These are phyloP conservation scores for Zygnema cylindricum DNA, from an alignment of 139 green algal species.

Conservation along the genomic window DNA sequence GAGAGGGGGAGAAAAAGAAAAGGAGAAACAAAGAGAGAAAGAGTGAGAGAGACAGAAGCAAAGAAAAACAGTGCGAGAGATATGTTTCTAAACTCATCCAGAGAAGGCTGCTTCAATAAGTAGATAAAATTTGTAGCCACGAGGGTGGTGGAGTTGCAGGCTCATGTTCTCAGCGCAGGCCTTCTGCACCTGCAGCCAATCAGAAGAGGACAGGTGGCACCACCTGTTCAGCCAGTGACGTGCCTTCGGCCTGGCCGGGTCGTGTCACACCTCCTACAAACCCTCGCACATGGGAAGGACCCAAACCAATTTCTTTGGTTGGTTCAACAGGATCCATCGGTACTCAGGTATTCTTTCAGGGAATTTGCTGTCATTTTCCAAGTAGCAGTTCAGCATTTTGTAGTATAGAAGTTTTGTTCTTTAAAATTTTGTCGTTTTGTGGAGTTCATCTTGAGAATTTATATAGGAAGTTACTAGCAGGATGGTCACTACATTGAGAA, in stretches of 20 bases:
- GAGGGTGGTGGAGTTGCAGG: too few species aligned
- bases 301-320: conserved; percentile 93
- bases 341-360: conserved; percentile 76
- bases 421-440: neutral
- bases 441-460: neutral
- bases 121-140: too few species aligned
- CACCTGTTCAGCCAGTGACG: neutral
- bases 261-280: conserved; percentile 62
- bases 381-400: neutral
- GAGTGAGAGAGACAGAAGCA: too few species aligned
- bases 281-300: conserved; percentile 35
- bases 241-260: conserved; percentile 73
- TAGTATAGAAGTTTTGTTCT: too few species aligned
- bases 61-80: too few species aligned
- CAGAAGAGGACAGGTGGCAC: neutral
- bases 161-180: too few species aligned
- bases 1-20: too few species aligned
- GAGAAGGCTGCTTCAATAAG: neutral
- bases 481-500: neutral
- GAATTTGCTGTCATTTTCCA: neutral
- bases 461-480: neutral
- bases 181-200: neutral
- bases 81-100: neutral
- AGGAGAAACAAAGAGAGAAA: too few species aligned
- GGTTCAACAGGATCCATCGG: conserved; percentile 92